Evolutionary conservation across 768 basidiomycete species (phyloP).

Genomic region (Pulveroboletus ravenelii): DNA sequence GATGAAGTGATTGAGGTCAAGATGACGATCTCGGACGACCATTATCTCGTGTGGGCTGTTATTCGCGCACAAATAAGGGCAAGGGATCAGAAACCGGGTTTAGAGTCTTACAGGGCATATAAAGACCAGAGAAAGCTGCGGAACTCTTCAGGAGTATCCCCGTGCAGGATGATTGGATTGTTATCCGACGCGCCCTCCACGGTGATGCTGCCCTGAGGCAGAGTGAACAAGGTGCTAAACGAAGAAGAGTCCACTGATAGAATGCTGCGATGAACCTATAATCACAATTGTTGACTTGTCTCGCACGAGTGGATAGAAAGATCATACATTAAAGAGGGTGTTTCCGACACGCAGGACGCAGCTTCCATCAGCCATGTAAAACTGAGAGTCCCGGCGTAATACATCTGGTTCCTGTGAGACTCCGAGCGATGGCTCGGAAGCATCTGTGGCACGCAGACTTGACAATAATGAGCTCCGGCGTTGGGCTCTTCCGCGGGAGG

Average conservation of each 20-base stretch:
- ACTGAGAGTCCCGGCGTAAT: slow-evolving; percentile 42
- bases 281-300: not conserved
- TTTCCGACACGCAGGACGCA: slow-evolving; percentile 60
- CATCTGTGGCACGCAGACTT: not conserved
- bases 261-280: slow-evolving; percentile 55
- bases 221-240: slow-evolving; percentile 61
- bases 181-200: slow-evolving; percentile 61
- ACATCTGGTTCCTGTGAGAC: slow-evolving; percentile 8
- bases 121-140: slow-evolving; percentile 70
- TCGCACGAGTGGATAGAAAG: not conserved
- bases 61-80: slow-evolving; percentile 1
- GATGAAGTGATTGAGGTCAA: slow-evolving; percentile 51
- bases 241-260: slow-evolving; percentile 60
- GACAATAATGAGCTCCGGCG: slow-evolving; percentile 5
- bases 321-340: slow-evolving; percentile 62
- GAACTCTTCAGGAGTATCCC: slow-evolving; percentile 64
- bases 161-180: slow-evolving; percentile 57
- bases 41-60: slow-evolving; percentile 59
- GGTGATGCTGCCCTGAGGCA: slow-evolving; percentile 51
- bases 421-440: not conserved
- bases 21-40: slow-evolving; percentile 40
- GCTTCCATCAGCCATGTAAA: slow-evolving; percentile 66
- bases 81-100: not conserved
- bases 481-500: slow-evolving; percentile 8
- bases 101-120: slow-evolving; percentile 60